Conservation (phyloP, 345 rosid species). For the Eucalyptus cladocalyx region DNA sequence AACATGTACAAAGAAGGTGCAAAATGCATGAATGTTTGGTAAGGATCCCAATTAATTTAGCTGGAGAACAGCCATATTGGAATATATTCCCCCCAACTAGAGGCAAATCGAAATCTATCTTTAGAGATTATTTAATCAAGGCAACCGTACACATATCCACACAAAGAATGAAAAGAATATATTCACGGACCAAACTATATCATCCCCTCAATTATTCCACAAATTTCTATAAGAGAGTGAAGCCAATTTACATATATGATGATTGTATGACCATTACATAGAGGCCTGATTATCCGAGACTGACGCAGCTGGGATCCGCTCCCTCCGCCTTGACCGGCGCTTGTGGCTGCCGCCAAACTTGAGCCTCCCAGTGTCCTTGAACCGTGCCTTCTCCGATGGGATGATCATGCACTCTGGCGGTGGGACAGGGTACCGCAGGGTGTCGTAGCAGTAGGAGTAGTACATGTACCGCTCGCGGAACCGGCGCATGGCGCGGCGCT, state of each 20-base stretch:
- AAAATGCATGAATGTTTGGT: neutral
- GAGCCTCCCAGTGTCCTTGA: conserved; percentile 55
- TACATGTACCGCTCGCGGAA: conserved; percentile 73
- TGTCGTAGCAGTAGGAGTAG: conserved; percentile 83
- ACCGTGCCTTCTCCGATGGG: conserved; percentile 38
- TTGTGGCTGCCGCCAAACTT: conserved; percentile 42
- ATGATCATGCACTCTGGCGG: conserved; percentile 62
- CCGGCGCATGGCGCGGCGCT: conserved; percentile 41
- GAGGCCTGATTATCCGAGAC: neutral
- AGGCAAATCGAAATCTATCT: neutral
- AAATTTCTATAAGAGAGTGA: neutral
- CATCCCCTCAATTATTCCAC: neutral
- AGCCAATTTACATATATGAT: neutral
- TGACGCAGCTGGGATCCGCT: neutral
- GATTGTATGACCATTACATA: neutral
- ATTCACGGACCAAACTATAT: neutral
- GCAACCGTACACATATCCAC: neutral
- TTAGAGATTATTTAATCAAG: neutral
- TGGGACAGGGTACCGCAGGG: conserved; percentile 35
- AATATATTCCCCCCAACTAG: neutral
- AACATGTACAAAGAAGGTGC: neutral
- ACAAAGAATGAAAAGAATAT: neutral
- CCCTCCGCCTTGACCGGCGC: neutral
- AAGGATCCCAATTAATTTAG: neutral
- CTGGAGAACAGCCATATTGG: neutral